A percentile compares a stretch with the other conserved stretches of the same genome.
phyloP scores from a whole-genome alignment of 129 eudicot species.

The Lonicera japonica region DNA sequence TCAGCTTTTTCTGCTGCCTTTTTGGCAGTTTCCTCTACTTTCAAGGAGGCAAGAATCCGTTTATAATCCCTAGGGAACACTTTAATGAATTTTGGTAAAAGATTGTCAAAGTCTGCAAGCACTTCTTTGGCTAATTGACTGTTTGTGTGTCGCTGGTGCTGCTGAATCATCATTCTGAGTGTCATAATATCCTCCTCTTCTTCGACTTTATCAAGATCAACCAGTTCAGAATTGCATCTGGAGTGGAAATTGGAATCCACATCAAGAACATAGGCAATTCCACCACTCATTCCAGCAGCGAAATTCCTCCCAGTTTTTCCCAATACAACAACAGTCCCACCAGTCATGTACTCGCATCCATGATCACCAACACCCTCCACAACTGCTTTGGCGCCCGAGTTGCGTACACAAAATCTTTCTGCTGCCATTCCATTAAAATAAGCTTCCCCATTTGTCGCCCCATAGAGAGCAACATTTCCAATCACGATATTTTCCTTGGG shows the following conservation, averaged over 20 bases:
- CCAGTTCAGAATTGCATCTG: slow-evolving; percentile 82
- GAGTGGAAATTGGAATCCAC: slow-evolving; percentile 61
- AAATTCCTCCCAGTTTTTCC: slow-evolving; percentile 95
- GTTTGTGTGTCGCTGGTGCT: slow-evolving; percentile 86
- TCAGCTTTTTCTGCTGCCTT: slow-evolving; percentile 50
- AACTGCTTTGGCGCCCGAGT: slow-evolving; percentile 93
- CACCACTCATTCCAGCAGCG: slow-evolving; percentile 99
- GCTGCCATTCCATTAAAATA: slow-evolving; percentile 99
- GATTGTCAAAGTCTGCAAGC: slow-evolving; percentile 66
- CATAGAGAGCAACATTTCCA: slow-evolving; percentile 94
- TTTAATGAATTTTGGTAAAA: slow-evolving; percentile 74
- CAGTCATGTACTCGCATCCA: slow-evolving; percentile 99
- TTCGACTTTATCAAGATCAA: slow-evolving; percentile 91
- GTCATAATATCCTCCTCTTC: slow-evolving; percentile 84
- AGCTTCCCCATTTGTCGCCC: slow-evolving; percentile 92
- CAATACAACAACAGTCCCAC: slow-evolving; percentile 79
- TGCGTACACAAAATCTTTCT: slow-evolving; percentile 90
- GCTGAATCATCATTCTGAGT: slow-evolving; percentile 91
- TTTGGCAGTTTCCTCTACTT: slow-evolving; percentile 38
- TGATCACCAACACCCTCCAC: slow-evolving; percentile 99
- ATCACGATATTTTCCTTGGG: slow-evolving; percentile 93
- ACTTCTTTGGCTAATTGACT: slow-evolving; percentile 86
- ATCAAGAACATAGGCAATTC: slow-evolving; percentile 89
- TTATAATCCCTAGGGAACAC: slow-evolving; percentile 96
- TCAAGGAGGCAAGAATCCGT: slow-evolving; percentile 58